Evolutionary conservation across 805 yeast species (phyloP).

Genomic region (Cyberlindnera subsufficiens): DNA sequence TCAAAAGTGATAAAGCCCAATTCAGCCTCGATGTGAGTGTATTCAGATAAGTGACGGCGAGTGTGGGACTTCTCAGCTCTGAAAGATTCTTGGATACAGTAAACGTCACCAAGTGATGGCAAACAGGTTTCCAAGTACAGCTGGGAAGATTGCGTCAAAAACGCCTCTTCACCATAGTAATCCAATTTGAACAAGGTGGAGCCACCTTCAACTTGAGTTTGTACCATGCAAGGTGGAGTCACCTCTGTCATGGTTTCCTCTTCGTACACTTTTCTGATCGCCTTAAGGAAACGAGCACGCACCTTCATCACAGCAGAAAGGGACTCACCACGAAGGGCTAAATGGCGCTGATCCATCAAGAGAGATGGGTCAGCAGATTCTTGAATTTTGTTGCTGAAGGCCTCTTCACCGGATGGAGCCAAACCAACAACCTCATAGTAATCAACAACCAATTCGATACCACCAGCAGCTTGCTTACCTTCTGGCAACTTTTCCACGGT

Average conservation of each 20-base stretch:
- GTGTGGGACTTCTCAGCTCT: slow-evolving; percentile 99
- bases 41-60: slow-evolving; percentile 94
- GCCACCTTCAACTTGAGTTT: slow-evolving; percentile 99
- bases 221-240: slow-evolving; percentile 99
- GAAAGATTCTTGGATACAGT: slow-evolving; percentile 96
- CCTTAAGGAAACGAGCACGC: slow-evolving; percentile 69
- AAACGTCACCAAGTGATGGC: slow-evolving; percentile 95
- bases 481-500: slow-evolving; percentile 79
- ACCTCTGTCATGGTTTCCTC: slow-evolving; percentile 83
- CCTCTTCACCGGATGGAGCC: slow-evolving; percentile 95
- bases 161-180: slow-evolving; percentile 97
- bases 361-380: slow-evolving; percentile 93
- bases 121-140: slow-evolving; percentile 93
- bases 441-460: slow-evolving; percentile 89
- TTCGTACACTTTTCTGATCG: slow-evolving; percentile 70
- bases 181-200: slow-evolving; percentile 88
- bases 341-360: slow-evolving; percentile 90
- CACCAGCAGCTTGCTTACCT: slow-evolving; percentile 97
- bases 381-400: slow-evolving; percentile 90
- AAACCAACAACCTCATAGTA: slow-evolving; percentile 84
- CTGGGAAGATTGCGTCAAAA: slow-evolving; percentile 94
- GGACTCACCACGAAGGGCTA: slow-evolving; percentile 94
- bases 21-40: slow-evolving; percentile 96
- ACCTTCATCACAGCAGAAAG: slow-evolving; percentile 91
- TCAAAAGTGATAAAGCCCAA: slow-evolving; percentile 83